A percentile compares a stretch with the other conserved stretches of the same genome.
Evolutionary conservation across 1,284 basidiomycete species (phyloP).

Genomic region (Irpex sp.): DNA sequence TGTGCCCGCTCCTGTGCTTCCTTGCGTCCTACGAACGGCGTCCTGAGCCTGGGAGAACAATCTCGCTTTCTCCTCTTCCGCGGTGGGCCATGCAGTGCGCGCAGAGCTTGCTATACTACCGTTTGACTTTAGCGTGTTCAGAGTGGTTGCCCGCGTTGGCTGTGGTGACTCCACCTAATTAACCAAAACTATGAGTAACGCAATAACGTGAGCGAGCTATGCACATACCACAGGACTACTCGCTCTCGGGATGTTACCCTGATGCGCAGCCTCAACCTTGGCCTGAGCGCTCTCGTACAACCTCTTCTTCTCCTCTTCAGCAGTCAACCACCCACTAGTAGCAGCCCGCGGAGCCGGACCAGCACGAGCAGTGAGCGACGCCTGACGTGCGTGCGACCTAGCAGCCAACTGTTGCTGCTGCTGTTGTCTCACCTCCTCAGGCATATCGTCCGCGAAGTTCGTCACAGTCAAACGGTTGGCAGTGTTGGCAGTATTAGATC

Average conservation of each 20-base stretch:
- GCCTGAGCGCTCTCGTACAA: constrained; percentile 66
- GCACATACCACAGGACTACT: constrained; percentile 15
- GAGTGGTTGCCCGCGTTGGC: background rate
- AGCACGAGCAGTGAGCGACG: constrained; percentile 11
- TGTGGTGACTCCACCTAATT: constrained; percentile 1
- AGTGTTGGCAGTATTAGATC: constrained; percentile 11
- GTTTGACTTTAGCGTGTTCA: background rate
- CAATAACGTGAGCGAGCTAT: background rate
- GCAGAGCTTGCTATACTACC: background rate
- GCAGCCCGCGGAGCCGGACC: constrained; percentile 6
- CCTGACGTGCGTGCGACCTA: constrained; percentile 17
- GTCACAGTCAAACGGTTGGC: constrained; percentile 23
- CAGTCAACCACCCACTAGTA: constrained; percentile 39
- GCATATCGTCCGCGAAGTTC: constrained; percentile 24
- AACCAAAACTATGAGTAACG: background rate
- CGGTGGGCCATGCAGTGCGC: constrained; percentile 46
- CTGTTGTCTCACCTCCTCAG: constrained; percentile 20
- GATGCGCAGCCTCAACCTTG: constrained; percentile 46
- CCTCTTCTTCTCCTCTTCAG: constrained; percentile 64
- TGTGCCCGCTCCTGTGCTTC: constrained; percentile 15
- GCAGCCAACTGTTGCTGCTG: constrained; percentile 11
- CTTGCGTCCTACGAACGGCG: constrained; percentile 49
- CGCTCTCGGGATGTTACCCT: background rate
- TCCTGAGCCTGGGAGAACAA: constrained; percentile 67
- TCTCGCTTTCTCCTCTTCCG: constrained; percentile 69